Evolutionary conservation across 139 green algal genomes (phyloP).

Genomic region (Picochlorum sp.): DNA sequence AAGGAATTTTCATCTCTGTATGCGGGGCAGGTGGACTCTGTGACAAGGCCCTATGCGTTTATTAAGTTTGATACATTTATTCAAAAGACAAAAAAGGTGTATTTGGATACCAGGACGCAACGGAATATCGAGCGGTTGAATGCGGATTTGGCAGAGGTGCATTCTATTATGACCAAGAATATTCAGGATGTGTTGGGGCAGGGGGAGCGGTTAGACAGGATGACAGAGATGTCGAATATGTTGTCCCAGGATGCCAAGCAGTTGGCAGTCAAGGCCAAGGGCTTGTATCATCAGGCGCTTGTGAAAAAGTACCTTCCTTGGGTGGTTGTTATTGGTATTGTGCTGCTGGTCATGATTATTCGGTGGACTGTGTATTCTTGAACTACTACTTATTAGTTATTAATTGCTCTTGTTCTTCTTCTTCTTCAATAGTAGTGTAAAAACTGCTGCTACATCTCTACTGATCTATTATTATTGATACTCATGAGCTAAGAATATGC

Average conservation of each 20-base stretch:
- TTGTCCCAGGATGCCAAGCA: conserved; percentile 75
- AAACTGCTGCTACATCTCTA: too few relatives aligned
- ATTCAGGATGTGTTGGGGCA: conserved; percentile 96
- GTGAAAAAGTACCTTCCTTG: conserved; percentile 90
- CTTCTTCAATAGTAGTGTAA: too few relatives aligned
- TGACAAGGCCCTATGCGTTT: conserved; percentile 93
- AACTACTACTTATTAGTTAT: too few relatives aligned
- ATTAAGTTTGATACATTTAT: conserved; percentile 99
- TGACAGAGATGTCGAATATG: conserved; percentile 71
- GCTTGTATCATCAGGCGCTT: conserved; percentile 82
- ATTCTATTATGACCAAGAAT: conserved; percentile 97
- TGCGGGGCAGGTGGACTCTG: conserved; percentile 73
- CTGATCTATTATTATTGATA: too few relatives aligned
- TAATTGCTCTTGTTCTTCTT: too few relatives aligned
- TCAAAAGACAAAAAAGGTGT: conserved; percentile 97
- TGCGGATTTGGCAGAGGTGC: conserved; percentile 79
- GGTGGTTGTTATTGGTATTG: conserved; percentile 53
- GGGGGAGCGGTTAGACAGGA: conserved; percentile 87
- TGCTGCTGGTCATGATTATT: conserved; percentile 65
- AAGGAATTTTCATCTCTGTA: conserved; percentile 89
- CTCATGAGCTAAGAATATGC: too few relatives aligned
- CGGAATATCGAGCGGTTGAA: conserved; percentile 93
- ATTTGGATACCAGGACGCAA: conserved; percentile 93
- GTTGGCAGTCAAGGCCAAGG: conserved; percentile 76
- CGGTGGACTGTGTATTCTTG: conserved; percentile 36